phyloP scores from a whole-genome alignment of 805 yeast genomes.

The Lachancea sp. region DNA sequence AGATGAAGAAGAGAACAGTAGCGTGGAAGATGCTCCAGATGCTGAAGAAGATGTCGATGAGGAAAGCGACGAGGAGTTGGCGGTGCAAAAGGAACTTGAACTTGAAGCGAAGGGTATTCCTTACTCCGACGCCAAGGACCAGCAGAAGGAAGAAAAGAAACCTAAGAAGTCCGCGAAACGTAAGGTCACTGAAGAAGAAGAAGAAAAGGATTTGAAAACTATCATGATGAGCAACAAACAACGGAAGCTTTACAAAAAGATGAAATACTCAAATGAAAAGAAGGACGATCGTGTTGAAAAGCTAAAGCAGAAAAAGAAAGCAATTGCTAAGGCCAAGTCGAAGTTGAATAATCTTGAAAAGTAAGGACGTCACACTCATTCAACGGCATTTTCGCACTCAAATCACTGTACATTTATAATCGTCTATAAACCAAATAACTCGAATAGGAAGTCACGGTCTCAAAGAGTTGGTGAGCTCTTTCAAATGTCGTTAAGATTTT shows the following conservation, averaged over 20 bases:
- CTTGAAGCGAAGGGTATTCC: constrained; percentile 84
- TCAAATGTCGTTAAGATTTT: constrained; percentile 11
- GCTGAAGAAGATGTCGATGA: constrained; percentile 25
- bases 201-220: constrained; percentile 86
- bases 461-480: not conserved
- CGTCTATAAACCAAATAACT: constrained; percentile 3
- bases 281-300: constrained; percentile 70
- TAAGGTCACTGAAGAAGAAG: constrained; percentile 44
- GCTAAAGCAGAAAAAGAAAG: constrained; percentile 61
- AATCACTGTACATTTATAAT: constrained; percentile 7
- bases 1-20: constrained; percentile 44
- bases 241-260: constrained; percentile 86
- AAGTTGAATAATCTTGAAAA: constrained; percentile 34
- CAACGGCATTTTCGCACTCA: constrained; percentile 1
- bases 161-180: constrained; percentile 35
- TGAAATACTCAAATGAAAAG: constrained; percentile 85
- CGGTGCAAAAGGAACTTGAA: constrained; percentile 77
- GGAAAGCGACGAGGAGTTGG: constrained; percentile 49
- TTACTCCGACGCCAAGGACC: constrained; percentile 51
- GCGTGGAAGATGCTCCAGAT: constrained; percentile 30
- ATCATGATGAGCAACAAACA: constrained; percentile 98
- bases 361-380: constrained; percentile 4
- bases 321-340: constrained; percentile 57
- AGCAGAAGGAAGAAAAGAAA: constrained; percentile 21
- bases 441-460: not conserved